phyloP scores from a whole-genome alignment of 2,329 filamentous ascomycete species.

The Alternaria sp. region DNA sequence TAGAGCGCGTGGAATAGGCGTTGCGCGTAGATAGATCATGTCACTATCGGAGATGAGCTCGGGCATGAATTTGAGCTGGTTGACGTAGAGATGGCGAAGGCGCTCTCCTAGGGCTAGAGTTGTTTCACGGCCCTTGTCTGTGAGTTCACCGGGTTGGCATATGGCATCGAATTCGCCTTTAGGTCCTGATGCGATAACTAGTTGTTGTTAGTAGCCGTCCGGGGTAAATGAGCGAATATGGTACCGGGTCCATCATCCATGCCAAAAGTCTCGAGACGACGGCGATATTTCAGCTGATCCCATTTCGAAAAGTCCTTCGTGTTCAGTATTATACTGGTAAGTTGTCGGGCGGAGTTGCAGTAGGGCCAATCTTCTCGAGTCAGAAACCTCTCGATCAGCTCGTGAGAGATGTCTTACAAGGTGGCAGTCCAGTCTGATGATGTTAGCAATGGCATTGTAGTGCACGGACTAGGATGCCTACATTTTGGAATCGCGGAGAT shows the following conservation, averaged over 20 bases:
- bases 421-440: conserved; percentile 38
- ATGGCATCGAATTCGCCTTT: conserved; percentile 75
- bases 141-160: conserved; percentile 62
- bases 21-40: conserved; percentile 56
- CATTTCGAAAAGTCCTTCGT: conserved; percentile 61
- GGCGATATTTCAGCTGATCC: conserved; percentile 67
- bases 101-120: conserved; percentile 57
- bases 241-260: conserved; percentile 61
- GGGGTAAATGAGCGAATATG: too few species aligned
- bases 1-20: conserved; percentile 57
- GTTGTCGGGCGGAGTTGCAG: conserved; percentile 76
- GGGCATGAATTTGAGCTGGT: conserved; percentile 58
- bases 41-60: conserved; percentile 49
- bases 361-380: conserved; percentile 77
- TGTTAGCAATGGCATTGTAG: conserved; percentile 1
- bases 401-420: conserved; percentile 31
- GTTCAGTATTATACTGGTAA: conserved; percentile 67
- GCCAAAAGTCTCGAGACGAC: conserved; percentile 84
- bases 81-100: conserved; percentile 57
- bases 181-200: conserved; percentile 69
- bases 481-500: conserved; percentile 84
- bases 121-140: conserved; percentile 57
- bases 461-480: conserved; percentile 46
- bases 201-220: conserved; percentile 2
- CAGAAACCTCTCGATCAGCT: neutral